A percentile compares a stretch with the other conserved stretches of the same genome.
These are phyloP conservation scores for Zoysia japonica DNA, from an alignment of 176 grass and related monocot species.

Conservation along the genomic window DNA sequence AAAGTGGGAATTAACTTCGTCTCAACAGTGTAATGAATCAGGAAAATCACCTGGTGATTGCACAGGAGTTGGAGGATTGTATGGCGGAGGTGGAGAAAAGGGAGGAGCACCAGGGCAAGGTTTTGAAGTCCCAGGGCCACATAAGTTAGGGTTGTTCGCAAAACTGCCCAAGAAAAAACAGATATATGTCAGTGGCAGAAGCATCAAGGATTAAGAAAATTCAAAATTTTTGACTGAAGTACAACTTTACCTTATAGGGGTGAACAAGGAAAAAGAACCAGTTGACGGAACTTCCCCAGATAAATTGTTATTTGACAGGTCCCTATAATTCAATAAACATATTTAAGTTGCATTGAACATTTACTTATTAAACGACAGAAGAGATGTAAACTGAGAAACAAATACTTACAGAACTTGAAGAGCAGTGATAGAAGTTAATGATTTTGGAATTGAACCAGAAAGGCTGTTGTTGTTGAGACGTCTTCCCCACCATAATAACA, in stretches of 20 bases:
- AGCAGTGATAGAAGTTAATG: conserved; percentile 70
- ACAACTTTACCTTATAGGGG: conserved; percentile 73
- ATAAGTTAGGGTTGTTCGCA: conserved; percentile 83
- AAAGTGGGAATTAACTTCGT: neutral
- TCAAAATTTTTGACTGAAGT: conserved; percentile 11
- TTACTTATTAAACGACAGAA: conserved; percentile 34
- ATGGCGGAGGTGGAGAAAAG: conserved; percentile 86
- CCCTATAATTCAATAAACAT: conserved; percentile 52
- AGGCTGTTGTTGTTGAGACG: conserved; percentile 96
- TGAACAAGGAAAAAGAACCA: conserved; percentile 90
- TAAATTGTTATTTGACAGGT: conserved; percentile 88
- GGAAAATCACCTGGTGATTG: conserved; percentile 65
- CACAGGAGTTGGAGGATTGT: conserved; percentile 68
- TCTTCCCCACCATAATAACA: conserved; percentile 40
- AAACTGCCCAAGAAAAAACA: conserved; percentile 58
- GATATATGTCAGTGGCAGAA: conserved; percentile 25
- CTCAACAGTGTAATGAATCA: neutral
- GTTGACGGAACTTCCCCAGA: conserved; percentile 87
- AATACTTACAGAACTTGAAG: conserved; percentile 91
- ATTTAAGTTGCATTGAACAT: conserved; percentile 15
- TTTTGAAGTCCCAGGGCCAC: conserved; percentile 80
- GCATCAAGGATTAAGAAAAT: conserved; percentile 22
- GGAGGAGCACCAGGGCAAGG: conserved; percentile 81
- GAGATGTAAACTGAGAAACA: conserved; percentile 10
- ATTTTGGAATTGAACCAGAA: conserved; percentile 71